phyloP scores from a whole-genome alignment of 768 basidiomycete species.

The Mycena crocata region DNA sequence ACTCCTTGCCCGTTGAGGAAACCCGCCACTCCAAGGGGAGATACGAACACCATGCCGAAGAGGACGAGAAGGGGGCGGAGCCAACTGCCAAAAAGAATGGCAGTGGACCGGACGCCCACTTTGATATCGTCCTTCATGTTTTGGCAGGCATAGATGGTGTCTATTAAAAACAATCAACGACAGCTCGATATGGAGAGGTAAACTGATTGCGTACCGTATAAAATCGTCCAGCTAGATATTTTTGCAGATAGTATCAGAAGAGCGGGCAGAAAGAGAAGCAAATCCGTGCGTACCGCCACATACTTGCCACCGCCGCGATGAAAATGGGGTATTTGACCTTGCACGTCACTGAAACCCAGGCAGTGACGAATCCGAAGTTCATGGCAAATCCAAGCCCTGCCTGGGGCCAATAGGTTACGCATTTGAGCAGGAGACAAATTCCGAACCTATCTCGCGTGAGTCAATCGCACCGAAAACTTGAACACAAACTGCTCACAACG shows the following conservation, averaged over 20 bases:
- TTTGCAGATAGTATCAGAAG: slow-evolving; percentile 28
- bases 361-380: slow-evolving; percentile 64
- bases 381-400: slow-evolving; percentile 71
- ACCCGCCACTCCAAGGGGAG: slow-evolving; percentile 64
- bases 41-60: slow-evolving; percentile 65
- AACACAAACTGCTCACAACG: slow-evolving; percentile 47
- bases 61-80: slow-evolving; percentile 66
- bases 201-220: slow-evolving; percentile 17
- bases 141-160: slow-evolving; percentile 85
- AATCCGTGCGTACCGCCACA: slow-evolving; percentile 57
- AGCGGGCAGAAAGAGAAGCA: neutral
- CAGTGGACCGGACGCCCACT: slow-evolving; percentile 82
- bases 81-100: slow-evolving; percentile 73
- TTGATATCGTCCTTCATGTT: slow-evolving; percentile 80
- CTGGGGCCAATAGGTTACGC: slow-evolving; percentile 70
- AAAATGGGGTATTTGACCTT: slow-evolving; percentile 47
- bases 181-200: too few relatives aligned
- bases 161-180: slow-evolving; percentile 32
- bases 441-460: slow-evolving; percentile 44
- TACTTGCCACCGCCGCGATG: slow-evolving; percentile 48
- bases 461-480: too few relatives aligned
- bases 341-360: slow-evolving; percentile 57
- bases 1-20: slow-evolving; percentile 63
- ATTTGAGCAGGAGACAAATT: slow-evolving; percentile 66
- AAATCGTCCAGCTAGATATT: slow-evolving; percentile 26